Evolutionary conservation across 495 filamentous ascomycete species (phyloP), one percentile per base, ranked within the genome.

Genomic region (Echria macrotheca): DNA sequence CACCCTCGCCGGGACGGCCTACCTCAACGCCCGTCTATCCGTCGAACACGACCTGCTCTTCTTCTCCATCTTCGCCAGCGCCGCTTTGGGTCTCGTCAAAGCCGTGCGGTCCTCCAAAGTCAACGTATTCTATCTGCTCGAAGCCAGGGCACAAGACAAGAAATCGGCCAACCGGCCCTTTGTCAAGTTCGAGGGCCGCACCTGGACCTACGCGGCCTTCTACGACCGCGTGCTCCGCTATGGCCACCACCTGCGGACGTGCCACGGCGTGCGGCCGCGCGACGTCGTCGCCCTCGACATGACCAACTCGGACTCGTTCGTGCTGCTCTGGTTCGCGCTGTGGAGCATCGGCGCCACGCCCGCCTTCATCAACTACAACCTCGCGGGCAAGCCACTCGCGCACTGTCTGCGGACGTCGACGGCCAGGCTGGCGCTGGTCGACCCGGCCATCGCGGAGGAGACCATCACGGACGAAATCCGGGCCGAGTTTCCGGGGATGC

Each of bases 261-360:
- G 60, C 5, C 76, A 85, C 43, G 74, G 73, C 3, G 74, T 96
- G 31, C 79, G 80, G 47, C 71, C 78, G 17, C 75, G 78, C 49
- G 89, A 96, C 44, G 78, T 97, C 26, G 86, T 98, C 2, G 91
- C 91, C 0, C 74, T 98, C 60, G 79, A 95, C 64, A 84, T 87
- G 52, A 83, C 84, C 71, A 98, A 98, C 58, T 85, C 79, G 12
- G 82, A 86, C 2, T 75, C 71, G 56, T 95, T 53, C 37, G 60
- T 88, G 19, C 47, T 74, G 14, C 18, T 69, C 9, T 72, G 69
- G 67, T 56, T 74, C n/a, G 71, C 64, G 14, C 52, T 75, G 10
- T 69, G 71, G 55, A 63, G 64, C 3, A 60, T 76, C 33, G 72
- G 73, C 5, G 72, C 70, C 10, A 41, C 56, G 12, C 54, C 61